Conservation (phyloP, 2,329 filamentous ascomycete species). For the Pseudopithomyces chartarum region DNA sequence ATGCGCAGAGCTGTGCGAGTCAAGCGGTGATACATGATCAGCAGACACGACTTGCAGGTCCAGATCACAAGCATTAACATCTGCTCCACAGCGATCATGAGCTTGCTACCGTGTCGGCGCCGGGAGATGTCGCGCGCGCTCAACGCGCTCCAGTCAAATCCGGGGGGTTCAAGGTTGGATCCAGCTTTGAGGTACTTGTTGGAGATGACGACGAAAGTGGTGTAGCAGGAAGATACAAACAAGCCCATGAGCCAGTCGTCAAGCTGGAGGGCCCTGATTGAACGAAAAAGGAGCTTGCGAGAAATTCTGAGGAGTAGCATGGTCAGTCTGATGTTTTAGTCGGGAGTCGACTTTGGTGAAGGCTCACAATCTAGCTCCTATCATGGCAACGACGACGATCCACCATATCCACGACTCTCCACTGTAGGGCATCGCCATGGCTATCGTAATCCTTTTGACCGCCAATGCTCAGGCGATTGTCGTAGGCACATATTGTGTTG, state of each 20-base stretch:
- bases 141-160: slow-evolving; percentile 51
- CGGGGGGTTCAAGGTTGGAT: slow-evolving; percentile 52
- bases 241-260: slow-evolving; percentile 64
- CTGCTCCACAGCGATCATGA: slow-evolving; percentile 60
- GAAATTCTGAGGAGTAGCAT: slow-evolving; percentile 44
- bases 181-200: slow-evolving; percentile 49
- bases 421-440: slow-evolving; percentile 28
- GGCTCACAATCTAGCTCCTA: slow-evolving; percentile 49
- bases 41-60: slow-evolving; percentile 59
- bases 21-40: slow-evolving; percentile 59
- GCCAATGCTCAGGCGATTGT: not conserved
- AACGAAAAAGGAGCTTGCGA: slow-evolving; percentile 52
- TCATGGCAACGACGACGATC: slow-evolving; percentile 47
- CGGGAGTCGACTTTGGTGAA: slow-evolving; percentile 1
- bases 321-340: slow-evolving; percentile 1
- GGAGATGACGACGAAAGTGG: slow-evolving; percentile 55
- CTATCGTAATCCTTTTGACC: not conserved
- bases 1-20: slow-evolving; percentile 42
- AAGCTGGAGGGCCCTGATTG: slow-evolving; percentile 54
- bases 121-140: slow-evolving; percentile 42
- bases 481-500: slow-evolving; percentile 1
- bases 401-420: slow-evolving; percentile 56
- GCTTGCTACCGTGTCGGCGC: slow-evolving; percentile 47
- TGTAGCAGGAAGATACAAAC: slow-evolving; percentile 56
- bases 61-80: slow-evolving; percentile 58